Evolutionary conservation across 2,329 filamentous ascomycete species (phyloP), one percentile per base, ranked within the genome.

Genomic region (Beauveria asiatica): DNA sequence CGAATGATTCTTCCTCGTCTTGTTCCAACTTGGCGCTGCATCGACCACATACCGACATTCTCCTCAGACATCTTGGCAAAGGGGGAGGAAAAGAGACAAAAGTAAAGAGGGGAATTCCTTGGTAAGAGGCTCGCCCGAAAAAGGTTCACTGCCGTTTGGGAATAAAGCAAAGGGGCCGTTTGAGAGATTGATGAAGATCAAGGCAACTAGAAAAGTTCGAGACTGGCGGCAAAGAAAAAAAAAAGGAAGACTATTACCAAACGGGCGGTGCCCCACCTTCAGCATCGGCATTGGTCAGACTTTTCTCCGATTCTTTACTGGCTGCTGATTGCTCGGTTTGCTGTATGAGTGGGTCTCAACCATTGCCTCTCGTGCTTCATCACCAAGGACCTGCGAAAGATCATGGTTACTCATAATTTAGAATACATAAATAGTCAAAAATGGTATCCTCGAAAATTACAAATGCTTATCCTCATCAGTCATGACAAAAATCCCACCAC

Each of bases 131-230:
- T 70, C 69, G 66, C 68, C 69, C 65, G 65, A 65, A 62, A 75
- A 81, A 80, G 80, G 80, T 82, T 83, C 80, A 80, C 81, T 81
- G 80, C 80, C 81, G 74, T 67, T 56, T 59, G 60, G 62, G 61
- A 58, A 57, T 70, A 59, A 27, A 23, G 19, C 19, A 44, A 23
- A 61, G 53, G 48, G 46, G 59, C 37, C 44, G 48, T 21, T 10
- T 21, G 45, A 61, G 41, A 39, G 17, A 60, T 61, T 62, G 65
- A 44, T 57, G 55, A 53, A 55, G 42, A 49, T 27, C 50, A 33
- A 37, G 30, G 49, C 27, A 10, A 52, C 57, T 13, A 33, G 11
- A 55, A 53, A 30, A 60, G 7, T 10, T 8, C 16, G 33, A 54
- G 44, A 53, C 16, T n/a, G 21, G 23, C 51, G 51, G 16, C 49